Evolutionary conservation across 2,329 filamentous ascomycete species (phyloP).

Genomic region (Cladorrhinum sp.): DNA sequence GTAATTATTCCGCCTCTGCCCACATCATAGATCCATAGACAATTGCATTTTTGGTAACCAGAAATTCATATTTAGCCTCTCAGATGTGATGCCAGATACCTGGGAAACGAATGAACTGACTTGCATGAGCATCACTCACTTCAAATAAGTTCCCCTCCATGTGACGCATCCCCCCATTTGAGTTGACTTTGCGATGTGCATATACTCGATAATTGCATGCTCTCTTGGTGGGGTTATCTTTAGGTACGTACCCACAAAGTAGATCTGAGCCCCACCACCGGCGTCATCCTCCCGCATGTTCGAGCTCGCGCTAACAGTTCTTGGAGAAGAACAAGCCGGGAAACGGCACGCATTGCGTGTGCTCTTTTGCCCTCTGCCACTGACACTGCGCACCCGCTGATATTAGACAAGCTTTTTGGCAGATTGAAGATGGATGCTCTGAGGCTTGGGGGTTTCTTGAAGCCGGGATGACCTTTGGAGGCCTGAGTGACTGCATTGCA

Average conservation of each 20-base stretch:
- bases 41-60: neutral
- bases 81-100: neutral
- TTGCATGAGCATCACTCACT: neutral
- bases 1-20: neutral
- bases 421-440: neutral
- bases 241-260: neutral
- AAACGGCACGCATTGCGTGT: slow-evolving; percentile 4
- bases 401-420: neutral
- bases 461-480: neutral
- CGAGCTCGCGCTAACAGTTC: slow-evolving; percentile 1
- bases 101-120: neutral
- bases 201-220: slow-evolving; percentile 14
- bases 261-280: neutral
- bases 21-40: neutral
- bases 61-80: neutral
- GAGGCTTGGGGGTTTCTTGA: neutral
- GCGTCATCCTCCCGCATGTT: slow-evolving; percentile 5
- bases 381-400: neutral
- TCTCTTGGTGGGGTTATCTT: neutral
- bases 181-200: neutral
- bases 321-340: neutral
- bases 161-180: too few species aligned
- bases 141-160: too few species aligned
- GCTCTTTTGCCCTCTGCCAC: neutral
- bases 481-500: neutral